Evolutionary conservation across 1,284 basidiomycete species (phyloP).

Genomic region (Ceratobasidium sp.): DNA sequence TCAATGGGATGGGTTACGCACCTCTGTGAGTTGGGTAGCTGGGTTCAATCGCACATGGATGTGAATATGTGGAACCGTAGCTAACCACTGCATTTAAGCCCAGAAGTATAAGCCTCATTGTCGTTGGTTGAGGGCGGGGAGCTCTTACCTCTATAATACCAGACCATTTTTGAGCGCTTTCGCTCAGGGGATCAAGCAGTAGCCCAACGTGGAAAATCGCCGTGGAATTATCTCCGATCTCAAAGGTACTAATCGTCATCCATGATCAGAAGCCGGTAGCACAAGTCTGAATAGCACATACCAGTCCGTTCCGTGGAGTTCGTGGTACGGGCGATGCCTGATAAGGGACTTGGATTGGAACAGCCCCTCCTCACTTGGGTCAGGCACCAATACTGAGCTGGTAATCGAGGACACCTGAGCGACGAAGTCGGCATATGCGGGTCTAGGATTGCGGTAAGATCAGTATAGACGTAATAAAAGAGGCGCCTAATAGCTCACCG

Average conservation of each 20-base stretch:
- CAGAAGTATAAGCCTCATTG: background rate
- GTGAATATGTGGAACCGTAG: conserved; percentile 56
- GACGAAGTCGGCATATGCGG: conserved; percentile 63
- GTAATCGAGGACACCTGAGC: conserved; percentile 73
- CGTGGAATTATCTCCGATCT: conserved; percentile 67
- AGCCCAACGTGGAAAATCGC: conserved; percentile 77
- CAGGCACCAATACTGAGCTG: conserved; percentile 67
- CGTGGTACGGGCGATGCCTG: conserved; percentile 57
- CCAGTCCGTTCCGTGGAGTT: conserved; percentile 68
- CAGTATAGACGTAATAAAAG: conserved; percentile 5
- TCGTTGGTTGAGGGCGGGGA: background rate
- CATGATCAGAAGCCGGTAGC: conserved; percentile 8
- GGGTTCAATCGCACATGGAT: conserved; percentile 83
- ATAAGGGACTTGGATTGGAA: conserved; percentile 58
- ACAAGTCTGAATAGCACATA: conserved; percentile 50
- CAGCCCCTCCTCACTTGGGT: conserved; percentile 73
- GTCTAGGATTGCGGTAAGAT: conserved; percentile 50
- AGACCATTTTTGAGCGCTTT: conserved; percentile 84
- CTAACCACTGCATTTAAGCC: conserved; percentile 50
- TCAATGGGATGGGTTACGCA: conserved; percentile 48
- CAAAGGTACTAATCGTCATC: conserved; percentile 63
- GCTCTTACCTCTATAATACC: conserved; percentile 70
- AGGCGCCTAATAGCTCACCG: conserved; percentile 48
- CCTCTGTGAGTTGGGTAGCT: conserved; percentile 63
- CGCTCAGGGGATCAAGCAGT: conserved; percentile 85